Conservation (phyloP, 2,329 filamentous ascomycete genomes). For the Cadophora gregata region DNA sequence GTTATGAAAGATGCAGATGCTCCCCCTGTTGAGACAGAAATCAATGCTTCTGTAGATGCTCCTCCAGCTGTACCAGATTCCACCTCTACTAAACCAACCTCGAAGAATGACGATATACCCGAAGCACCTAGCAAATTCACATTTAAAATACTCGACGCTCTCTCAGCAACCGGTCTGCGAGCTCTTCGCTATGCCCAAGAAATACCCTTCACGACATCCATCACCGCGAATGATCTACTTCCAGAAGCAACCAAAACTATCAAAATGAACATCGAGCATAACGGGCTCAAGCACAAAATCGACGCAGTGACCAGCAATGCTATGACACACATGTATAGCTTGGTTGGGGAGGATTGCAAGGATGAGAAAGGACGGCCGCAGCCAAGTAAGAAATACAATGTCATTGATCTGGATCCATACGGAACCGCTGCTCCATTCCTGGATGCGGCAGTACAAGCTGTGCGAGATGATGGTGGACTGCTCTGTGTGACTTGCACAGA, state of each 20-base stretch:
- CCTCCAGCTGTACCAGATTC: neutral
- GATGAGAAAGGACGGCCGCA: conserved; percentile 44
- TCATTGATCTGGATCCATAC: conserved; percentile 96
- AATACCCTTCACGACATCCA: conserved; percentile 79
- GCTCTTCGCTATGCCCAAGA: conserved; percentile 92
- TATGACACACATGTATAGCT: conserved; percentile 87
- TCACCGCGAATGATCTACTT: conserved; percentile 91
- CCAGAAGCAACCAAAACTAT: conserved; percentile 80
- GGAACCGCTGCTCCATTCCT: conserved; percentile 92
- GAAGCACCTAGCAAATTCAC: conserved; percentile 5
- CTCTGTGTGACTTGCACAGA: conserved; percentile 97
- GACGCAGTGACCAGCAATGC: conserved; percentile 81
- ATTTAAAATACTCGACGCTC: conserved; percentile 90
- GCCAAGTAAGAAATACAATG: conserved; percentile 75
- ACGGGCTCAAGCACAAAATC: conserved; percentile 74
- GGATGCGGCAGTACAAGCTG: conserved; percentile 85
- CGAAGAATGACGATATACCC: neutral
- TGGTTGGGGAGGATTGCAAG: conserved; percentile 53
- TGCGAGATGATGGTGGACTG: conserved; percentile 83
- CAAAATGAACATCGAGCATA: conserved; percentile 83
- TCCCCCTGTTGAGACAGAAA: neutral
- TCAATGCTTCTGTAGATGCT: neutral
- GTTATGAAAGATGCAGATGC: neutral
- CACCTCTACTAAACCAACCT: neutral
- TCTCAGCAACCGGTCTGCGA: conserved; percentile 91